Evolutionary conservation across 306 rosid genomes (phyloP).

Genomic region (Pterocarpus macrocarpus): DNA sequence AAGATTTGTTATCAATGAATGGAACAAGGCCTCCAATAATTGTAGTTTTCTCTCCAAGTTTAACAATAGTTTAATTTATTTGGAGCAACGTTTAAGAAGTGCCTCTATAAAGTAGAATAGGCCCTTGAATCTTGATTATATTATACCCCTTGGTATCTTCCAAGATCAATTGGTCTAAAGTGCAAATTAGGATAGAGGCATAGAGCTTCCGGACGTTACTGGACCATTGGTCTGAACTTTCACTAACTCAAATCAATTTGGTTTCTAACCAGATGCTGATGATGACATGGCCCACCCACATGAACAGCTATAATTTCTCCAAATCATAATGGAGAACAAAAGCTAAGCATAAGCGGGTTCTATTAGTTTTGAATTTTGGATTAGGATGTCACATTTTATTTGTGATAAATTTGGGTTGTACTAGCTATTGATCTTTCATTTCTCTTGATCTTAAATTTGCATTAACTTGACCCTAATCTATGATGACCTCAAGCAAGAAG

Average conservation of each 20-base stretch:
- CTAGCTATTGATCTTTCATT: too few relatives aligned
- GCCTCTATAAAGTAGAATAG: slow-evolving; percentile 43
- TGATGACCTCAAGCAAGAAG: neutral
- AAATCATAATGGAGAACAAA: slow-evolving; percentile 26
- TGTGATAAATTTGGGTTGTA: neutral
- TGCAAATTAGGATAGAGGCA: slow-evolving; percentile 49
- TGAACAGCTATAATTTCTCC: slow-evolving; percentile 34
- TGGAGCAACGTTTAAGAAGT: slow-evolving; percentile 54
- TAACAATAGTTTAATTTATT: slow-evolving; percentile 33
- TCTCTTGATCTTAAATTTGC: neutral
- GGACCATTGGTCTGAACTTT: slow-evolving; percentile 22
- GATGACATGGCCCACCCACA: slow-evolving; percentile 47
- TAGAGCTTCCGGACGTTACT: slow-evolving; percentile 39
- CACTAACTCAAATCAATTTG: slow-evolving; percentile 33
- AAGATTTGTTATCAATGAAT: neutral
- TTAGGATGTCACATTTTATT: neutral
- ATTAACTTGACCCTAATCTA: neutral
- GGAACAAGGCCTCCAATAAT: slow-evolving; percentile 16
- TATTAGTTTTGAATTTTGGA: neutral
- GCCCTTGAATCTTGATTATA: slow-evolving; percentile 13
- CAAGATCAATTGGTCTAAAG: slow-evolving; percentile 55
- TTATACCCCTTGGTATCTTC: slow-evolving; percentile 30
- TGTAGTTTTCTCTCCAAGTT: slow-evolving; percentile 32
- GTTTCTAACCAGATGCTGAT: slow-evolving; percentile 28
- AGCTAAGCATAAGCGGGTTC: slow-evolving; percentile 16